Evolutionary conservation across 768 basidiomycete species (phyloP).

Genomic region (Leccinum rimulosum): DNA sequence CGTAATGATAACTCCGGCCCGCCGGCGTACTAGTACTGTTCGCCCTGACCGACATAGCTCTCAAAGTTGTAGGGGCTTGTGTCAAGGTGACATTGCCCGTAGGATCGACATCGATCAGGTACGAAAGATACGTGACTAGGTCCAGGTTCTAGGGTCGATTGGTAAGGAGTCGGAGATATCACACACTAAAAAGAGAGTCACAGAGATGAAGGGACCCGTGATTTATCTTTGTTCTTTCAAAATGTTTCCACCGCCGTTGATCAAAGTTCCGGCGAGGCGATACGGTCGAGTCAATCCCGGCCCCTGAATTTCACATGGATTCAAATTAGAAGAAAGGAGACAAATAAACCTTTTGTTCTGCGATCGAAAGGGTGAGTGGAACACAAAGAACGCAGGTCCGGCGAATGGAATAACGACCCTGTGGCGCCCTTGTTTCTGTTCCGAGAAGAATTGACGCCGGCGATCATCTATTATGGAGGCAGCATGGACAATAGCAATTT

Average conservation of each 20-base stretch:
- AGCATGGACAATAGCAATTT: not conserved
- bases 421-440: not conserved
- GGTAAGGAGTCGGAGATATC: not conserved
- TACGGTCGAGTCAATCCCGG: not conserved
- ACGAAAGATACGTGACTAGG: not conserved
- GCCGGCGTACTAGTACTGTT: not conserved
- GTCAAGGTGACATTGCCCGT: not conserved
- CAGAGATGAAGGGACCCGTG: not conserved
- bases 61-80: not conserved
- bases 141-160: not conserved
- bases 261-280: not conserved
- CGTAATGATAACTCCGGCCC: not conserved
- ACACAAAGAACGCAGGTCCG: not conserved
- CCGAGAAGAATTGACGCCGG: not conserved
- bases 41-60: not conserved
- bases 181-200: not conserved
- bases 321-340: not conserved
- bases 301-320: not conserved
- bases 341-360: not conserved
- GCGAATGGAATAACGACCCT: not conserved
- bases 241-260: not conserved
- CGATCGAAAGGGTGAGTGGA: not conserved
- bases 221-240: not conserved
- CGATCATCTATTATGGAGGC: not conserved
- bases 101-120: not conserved